A percentile compares a stretch with the other conserved stretches of the same genome.
Conservation (phyloP, 208 protist genomes). For the Naegleria lovaniensis region DNA sequence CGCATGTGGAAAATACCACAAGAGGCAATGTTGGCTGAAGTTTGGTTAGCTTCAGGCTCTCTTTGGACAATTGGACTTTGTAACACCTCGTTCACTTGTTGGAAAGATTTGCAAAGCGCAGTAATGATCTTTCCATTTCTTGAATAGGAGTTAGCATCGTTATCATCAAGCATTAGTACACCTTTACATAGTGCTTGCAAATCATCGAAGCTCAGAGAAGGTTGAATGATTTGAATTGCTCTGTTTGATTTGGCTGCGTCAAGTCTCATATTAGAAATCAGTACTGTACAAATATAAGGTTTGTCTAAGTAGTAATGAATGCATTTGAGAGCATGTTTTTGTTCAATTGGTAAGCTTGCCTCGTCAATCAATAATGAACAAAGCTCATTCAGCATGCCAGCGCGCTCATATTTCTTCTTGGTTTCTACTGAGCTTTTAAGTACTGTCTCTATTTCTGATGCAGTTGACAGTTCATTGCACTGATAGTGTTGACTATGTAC, state of each 20-base stretch:
- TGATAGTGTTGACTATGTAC: conserved; percentile 37
- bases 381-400: not conserved
- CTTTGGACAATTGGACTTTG: not conserved
- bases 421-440: conserved; percentile 27
- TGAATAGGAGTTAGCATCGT: not conserved
- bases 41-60: not conserved
- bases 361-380: conserved; percentile 49
- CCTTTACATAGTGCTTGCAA: conserved; percentile 10
- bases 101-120: conserved; percentile 22
- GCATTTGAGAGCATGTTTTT: conserved; percentile 46
- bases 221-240: conserved; percentile 30
- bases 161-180: conserved; percentile 25
- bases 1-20: conserved; percentile 38
- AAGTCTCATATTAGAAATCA: conserved; percentile 42
- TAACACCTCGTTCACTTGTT: conserved; percentile 15
- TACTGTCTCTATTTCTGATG: conserved; percentile 41
- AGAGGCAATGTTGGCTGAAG: too few species aligned
- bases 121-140: not conserved
- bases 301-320: conserved; percentile 52
- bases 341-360: conserved; percentile 42
- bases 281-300: conserved; percentile 39
- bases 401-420: conserved; percentile 33
- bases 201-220: conserved; percentile 8
- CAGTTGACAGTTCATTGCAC: conserved; percentile 42
- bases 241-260: conserved; percentile 52